Percentiles rank a stretch among this genome's conserved stretches.
These are phyloP conservation scores for Eutrema salsugineum DNA, from an alignment of 441 rosid genomes.

Conservation along the genomic window DNA sequence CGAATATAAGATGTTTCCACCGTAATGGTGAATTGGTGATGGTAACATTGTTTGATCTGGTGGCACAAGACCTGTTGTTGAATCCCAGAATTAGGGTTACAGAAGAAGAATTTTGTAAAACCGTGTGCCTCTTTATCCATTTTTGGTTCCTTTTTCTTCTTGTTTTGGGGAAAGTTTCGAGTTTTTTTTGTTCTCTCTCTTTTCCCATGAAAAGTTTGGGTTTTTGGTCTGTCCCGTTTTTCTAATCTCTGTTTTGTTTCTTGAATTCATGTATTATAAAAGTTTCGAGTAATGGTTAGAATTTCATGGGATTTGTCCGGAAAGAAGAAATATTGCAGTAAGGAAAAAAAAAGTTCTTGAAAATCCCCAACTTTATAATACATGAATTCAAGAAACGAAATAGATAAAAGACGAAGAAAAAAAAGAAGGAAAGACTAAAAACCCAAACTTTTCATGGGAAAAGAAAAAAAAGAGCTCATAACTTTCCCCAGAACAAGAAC, in stretches of 20 bases:
- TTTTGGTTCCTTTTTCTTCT: neutral
- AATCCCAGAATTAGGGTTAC: neutral
- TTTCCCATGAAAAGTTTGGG: neutral
- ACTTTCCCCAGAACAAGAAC: neutral
- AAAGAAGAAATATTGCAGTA: too few relatives aligned
- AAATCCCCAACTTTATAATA: neutral
- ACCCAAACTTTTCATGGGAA: neutral
- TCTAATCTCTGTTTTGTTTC: neutral
- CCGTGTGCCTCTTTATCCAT: neutral
- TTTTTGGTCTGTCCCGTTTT: neutral
- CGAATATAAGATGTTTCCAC: too few relatives aligned
- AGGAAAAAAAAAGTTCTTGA: neutral
- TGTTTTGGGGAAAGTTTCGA: neutral
- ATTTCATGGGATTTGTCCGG: too few relatives aligned
- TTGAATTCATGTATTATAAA: slow-evolving; percentile 7
- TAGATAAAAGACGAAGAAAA: neutral
- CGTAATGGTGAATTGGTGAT: too few relatives aligned
- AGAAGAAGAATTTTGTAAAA: neutral
- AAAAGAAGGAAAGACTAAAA: neutral
- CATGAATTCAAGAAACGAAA: slow-evolving; percentile 7
- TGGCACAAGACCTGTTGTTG: neutral
- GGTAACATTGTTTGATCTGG: neutral
- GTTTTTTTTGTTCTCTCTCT: neutral
- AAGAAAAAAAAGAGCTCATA: neutral
- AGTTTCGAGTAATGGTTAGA: too few relatives aligned